Percentiles rank a stretch among this genome's conserved stretches.
Conservation (phyloP, 805 yeast species). For the Blastobotrys parvus region DNA sequence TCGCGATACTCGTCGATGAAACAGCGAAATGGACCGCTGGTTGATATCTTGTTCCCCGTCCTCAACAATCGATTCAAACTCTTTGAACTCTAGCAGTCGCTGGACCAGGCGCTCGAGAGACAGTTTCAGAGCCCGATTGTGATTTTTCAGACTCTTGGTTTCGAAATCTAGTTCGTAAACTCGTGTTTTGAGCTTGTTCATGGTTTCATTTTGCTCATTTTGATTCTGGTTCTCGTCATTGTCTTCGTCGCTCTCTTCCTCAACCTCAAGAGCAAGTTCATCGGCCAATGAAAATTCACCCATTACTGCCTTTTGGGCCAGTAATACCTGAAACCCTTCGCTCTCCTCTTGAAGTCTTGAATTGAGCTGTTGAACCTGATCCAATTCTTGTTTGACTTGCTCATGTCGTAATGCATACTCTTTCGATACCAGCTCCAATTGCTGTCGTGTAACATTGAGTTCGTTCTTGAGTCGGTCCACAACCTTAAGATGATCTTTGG, state of each 20-base stretch:
- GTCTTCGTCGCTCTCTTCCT: conserved; percentile 10
- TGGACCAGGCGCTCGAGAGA: conserved; percentile 28
- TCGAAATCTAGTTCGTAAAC: conserved; percentile 22
- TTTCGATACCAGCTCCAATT: conserved; percentile 22
- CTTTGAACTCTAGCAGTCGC: conserved; percentile 26
- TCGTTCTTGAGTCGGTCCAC: conserved; percentile 16
- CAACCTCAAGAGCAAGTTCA: conserved; percentile 13
- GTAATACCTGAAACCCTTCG: conserved; percentile 26
- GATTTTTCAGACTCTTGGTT: conserved; percentile 21
- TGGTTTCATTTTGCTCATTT: conserved; percentile 2
- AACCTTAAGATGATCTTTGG: conserved; percentile 5
- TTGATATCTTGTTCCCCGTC: conserved; percentile 5
- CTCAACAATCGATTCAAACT: conserved; percentile 22
- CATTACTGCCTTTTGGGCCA: conserved; percentile 27
- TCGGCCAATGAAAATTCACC: conserved; percentile 19
- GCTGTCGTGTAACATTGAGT: conserved; percentile 20
- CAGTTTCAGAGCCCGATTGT: conserved; percentile 25
- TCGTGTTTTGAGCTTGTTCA: conserved; percentile 4
- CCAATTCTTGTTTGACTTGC: conserved; percentile 20
- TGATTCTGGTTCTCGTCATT: conserved; percentile 3
- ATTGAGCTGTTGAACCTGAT: conserved; percentile 17
- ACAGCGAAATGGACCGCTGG: conserved; percentile 14
- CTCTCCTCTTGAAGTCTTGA: conserved; percentile 27
- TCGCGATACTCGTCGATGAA: conserved; percentile 8
- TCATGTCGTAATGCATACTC: conserved; percentile 25